Evolutionary conservation across 371 early-diverging fungal species (phyloP).

Genomic region (Mucor lusitanicus): DNA sequence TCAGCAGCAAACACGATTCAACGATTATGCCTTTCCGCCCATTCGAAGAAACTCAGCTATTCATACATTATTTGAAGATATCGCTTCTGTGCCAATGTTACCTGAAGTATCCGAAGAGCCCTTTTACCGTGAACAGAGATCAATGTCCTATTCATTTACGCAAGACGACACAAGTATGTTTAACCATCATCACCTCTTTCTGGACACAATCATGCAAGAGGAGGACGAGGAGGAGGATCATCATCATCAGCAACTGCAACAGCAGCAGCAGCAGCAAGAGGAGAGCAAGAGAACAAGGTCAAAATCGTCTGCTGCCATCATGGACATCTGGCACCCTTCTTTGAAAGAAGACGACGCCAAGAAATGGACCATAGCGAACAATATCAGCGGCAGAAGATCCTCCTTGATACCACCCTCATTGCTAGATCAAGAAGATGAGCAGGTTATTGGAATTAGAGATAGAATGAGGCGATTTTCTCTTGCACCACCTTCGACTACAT

Average conservation of each 20-base stretch:
- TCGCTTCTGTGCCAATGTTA: conserved; percentile 41
- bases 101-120: conserved; percentile 42
- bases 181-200: background rate
- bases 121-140: conserved; percentile 37
- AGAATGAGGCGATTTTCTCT: conserved; percentile 40
- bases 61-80: conserved; percentile 33
- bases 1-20: conserved; percentile 11
- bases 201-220: conserved; percentile 37
- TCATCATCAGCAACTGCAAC: background rate
- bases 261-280: background rate
- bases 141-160: conserved; percentile 44
- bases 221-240: conserved; percentile 29
- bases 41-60: conserved; percentile 32
- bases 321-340: conserved; percentile 39
- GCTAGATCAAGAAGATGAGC: conserved; percentile 14
- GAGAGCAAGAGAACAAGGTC: conserved; percentile 22
- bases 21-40: conserved; percentile 43
- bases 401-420: conserved; percentile 6
- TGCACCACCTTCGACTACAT: conserved; percentile 11
- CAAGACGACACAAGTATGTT: conserved; percentile 8
- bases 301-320: conserved; percentile 44
- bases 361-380: background rate
- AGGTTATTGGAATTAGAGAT: conserved; percentile 17
- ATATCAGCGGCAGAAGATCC: background rate
- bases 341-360: conserved; percentile 14